Conservation (phyloP, 1,284 basidiomycete genomes). For the Malassezia pachydermatis region DNA sequence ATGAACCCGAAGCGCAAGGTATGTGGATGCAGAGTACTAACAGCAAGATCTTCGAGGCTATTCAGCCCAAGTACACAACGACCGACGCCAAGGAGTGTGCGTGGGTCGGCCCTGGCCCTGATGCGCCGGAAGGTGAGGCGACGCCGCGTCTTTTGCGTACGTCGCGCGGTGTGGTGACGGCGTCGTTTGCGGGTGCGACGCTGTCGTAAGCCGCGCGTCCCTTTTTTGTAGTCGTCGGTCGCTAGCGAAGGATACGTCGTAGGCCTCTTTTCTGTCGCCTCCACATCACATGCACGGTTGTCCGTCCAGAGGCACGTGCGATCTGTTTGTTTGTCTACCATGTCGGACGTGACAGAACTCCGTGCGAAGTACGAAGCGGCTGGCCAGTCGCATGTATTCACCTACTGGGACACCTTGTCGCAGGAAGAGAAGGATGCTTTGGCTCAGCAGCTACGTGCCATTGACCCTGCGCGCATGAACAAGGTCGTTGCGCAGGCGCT, state of each 20-base stretch:
- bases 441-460: constrained; percentile 62
- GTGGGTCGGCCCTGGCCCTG: constrained; percentile 39
- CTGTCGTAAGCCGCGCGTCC: too few species aligned
- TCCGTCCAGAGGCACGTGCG: too few species aligned
- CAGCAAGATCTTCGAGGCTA: constrained; percentile 43
- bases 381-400: constrained; percentile 76
- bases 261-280: too few species aligned
- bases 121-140: constrained; percentile 36
- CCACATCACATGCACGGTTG: too few species aligned
- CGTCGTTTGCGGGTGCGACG: constrained; percentile 37
- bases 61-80: constrained; percentile 43
- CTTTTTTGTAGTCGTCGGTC: too few species aligned
- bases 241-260: too few species aligned
- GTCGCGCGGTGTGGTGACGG: constrained; percentile 30
- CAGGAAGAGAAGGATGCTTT: constrained; percentile 60
- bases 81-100: constrained; percentile 31
- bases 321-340: too few species aligned
- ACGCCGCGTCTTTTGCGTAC: constrained; percentile 35
- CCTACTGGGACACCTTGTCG: constrained; percentile 70
- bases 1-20: constrained; percentile 48
- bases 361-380: constrained; percentile 54
- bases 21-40: constrained; percentile 6
- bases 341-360: constrained; percentile 17
- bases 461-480: constrained; percentile 87
- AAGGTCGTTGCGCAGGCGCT: constrained; percentile 71